Conservation (phyloP, 1,139 yeast species). For the Pichia kudriavzevii region DNA sequence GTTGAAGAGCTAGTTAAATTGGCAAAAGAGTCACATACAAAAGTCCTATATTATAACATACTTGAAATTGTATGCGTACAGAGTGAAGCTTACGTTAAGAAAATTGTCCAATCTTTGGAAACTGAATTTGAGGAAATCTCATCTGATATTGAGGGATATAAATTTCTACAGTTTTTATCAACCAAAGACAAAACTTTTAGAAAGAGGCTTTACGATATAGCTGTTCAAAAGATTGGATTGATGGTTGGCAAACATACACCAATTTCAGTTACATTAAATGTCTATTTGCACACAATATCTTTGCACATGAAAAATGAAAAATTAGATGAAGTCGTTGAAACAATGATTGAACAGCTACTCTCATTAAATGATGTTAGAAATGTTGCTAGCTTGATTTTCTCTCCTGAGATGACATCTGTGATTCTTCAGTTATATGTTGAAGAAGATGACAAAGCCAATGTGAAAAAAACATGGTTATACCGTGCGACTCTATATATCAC, state of each 20-base stretch:
- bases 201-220: conserved; percentile 5
- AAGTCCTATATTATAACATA: conserved; percentile 1
- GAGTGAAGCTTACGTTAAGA: neutral
- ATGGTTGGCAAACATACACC: conserved; percentile 4
- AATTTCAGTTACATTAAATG: conserved; percentile 5
- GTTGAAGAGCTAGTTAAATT: conserved; percentile 1
- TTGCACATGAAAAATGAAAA: neutral
- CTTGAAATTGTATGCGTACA: conserved; percentile 1
- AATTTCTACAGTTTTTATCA: conserved; percentile 14
- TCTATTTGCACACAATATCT: conserved; percentile 8
- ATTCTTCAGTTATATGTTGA: conserved; percentile 4
- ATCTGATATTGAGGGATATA: conserved; percentile 10
- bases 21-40: neutral
- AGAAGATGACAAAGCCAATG: neutral
- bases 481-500: conserved; percentile 54
- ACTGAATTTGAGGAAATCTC: neutral
- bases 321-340: neutral
- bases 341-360: conserved; percentile 4
- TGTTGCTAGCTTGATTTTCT: conserved; percentile 23
- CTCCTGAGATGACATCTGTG: conserved; percentile 21
- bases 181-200: neutral
- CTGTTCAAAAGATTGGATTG: conserved; percentile 7
- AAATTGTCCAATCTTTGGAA: neutral
- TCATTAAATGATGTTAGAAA: conserved; percentile 18
- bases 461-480: conserved; percentile 34